Conservation (phyloP, 495 filamentous ascomycete genomes). For the Trichoderma reesei region DNA sequence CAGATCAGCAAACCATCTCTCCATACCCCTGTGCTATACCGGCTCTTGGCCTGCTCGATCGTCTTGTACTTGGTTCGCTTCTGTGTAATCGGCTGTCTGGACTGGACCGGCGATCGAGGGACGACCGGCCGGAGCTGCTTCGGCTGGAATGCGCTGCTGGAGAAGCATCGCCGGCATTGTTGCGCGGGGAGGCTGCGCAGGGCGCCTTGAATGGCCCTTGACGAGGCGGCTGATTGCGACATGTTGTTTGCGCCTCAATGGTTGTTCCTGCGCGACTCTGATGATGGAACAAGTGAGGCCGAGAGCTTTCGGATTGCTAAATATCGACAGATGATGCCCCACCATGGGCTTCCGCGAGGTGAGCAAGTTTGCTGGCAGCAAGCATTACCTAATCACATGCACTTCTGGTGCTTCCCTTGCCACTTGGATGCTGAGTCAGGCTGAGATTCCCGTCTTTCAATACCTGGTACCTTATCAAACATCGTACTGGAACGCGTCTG, state of each 20-base stretch:
- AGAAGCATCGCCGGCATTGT: slow-evolving; percentile 22
- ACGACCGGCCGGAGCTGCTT: slow-evolving; percentile 9
- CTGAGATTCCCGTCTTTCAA: background rate
- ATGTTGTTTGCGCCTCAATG: slow-evolving; percentile 14
- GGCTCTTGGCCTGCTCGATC: slow-evolving; percentile 43
- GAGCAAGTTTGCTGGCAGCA: slow-evolving; percentile 1
- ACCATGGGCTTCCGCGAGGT: background rate
- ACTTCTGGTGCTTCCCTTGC: too few relatives aligned
- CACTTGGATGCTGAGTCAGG: background rate
- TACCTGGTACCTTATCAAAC: background rate
- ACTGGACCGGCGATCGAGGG: background rate
- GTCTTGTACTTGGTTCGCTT: slow-evolving; percentile 36
- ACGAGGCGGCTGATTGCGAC: slow-evolving; percentile 19
- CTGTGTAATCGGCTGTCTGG: slow-evolving; percentile 24
- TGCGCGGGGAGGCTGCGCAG: slow-evolving; percentile 16
- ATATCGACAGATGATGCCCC: slow-evolving; percentile 8
- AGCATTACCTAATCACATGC: too few relatives aligned
- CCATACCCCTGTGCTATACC: slow-evolving; percentile 42
- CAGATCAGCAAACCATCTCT: background rate
- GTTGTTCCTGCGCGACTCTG: background rate
- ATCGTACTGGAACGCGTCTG: background rate
- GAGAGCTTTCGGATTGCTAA: background rate
- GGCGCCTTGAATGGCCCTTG: slow-evolving; percentile 18
- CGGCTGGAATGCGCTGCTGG: slow-evolving; percentile 12
- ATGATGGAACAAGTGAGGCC: background rate